Percentiles rank a stretch among this genome's conserved stretches.
Evolutionary conservation across 306 rosid genomes (phyloP).

Genomic region (Fragaria iinumae): DNA sequence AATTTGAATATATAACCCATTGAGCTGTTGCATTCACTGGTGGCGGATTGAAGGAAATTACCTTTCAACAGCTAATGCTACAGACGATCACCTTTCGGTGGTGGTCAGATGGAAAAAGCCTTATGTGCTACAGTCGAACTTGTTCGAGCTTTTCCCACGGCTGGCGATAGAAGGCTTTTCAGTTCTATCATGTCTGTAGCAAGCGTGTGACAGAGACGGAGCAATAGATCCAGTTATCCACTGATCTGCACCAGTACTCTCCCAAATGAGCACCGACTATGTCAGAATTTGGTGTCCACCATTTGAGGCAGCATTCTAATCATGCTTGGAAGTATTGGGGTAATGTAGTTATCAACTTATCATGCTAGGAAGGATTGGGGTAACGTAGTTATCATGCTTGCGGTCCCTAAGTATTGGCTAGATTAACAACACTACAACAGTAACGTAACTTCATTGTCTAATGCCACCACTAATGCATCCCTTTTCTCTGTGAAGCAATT

Average conservation of each 20-base stretch:
- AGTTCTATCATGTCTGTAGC: slow-evolving; percentile 27
- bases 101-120: neutral
- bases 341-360: neutral
- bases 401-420: neutral
- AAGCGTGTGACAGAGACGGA: slow-evolving; percentile 51
- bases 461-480: neutral
- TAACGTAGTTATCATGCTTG: neutral
- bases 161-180: neutral
- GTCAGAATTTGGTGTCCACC: neutral
- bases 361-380: neutral
- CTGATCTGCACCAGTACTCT: neutral
- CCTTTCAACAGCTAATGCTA: too few relatives aligned
- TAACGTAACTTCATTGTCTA: neutral
- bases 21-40: neutral
- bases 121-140: neutral
- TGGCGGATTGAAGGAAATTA: neutral
- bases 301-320: neutral
- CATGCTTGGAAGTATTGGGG: neutral
- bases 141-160: neutral
- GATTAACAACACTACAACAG: neutral
- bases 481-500: neutral
- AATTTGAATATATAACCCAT: neutral
- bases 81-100: neutral
- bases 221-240: slow-evolving; percentile 37
- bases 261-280: neutral